Conservation (phyloP, 257 asterid genomes). For the Jaltomata sinuosa region DNA sequence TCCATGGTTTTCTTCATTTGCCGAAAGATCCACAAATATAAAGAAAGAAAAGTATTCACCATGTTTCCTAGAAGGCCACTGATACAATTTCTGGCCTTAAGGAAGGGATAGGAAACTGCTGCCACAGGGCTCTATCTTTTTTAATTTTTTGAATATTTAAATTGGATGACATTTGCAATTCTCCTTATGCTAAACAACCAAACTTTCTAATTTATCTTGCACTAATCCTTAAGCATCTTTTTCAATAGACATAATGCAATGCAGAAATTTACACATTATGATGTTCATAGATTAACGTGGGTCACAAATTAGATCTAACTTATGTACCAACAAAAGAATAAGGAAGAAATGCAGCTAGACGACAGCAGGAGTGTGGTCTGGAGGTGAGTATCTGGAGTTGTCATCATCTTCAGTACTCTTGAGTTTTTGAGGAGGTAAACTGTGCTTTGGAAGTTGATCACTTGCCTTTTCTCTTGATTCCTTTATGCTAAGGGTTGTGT, state of each 20-base stretch:
- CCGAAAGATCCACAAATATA: not conserved
- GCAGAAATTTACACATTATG: not conserved
- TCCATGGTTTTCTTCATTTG: not conserved
- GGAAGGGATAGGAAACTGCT: not conserved
- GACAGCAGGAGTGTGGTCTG: not conserved
- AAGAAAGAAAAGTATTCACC: not conserved
- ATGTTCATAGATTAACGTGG: not conserved
- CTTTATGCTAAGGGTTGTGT: not conserved
- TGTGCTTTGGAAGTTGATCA: not conserved
- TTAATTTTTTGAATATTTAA: not conserved
- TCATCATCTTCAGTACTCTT: not conserved
- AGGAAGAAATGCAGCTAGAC: not conserved
- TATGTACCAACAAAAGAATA: not conserved
- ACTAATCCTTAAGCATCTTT: not conserved
- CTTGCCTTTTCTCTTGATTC: not conserved
- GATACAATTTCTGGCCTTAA: not conserved
- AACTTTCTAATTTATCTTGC: not conserved
- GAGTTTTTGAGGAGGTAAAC: not conserved
- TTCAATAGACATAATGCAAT: not conserved
- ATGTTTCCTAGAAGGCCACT: not conserved
- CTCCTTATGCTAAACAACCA: not conserved
- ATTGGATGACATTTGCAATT: not conserved
- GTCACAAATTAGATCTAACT: not conserved
- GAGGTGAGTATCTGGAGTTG: not conserved
- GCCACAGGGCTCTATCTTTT: not conserved